phyloP scores from a whole-genome alignment of 768 basidiomycete genomes.

The Megacollybia marginata region DNA sequence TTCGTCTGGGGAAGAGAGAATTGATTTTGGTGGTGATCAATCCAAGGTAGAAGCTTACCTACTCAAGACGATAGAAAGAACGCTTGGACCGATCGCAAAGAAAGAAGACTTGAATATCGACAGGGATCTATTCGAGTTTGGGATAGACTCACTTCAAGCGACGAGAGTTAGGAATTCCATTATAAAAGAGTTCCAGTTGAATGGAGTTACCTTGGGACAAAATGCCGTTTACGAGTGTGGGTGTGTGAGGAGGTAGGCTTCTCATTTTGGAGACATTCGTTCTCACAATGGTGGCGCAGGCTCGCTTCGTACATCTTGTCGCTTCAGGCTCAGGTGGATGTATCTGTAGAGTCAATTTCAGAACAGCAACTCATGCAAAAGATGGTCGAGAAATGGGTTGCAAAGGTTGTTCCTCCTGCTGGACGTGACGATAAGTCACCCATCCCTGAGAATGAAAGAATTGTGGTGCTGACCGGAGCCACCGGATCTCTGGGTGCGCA shows the following conservation, averaged over 20 bases:
- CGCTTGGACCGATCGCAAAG: slow-evolving; percentile 23
- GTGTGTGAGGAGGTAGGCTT: slow-evolving; percentile 27
- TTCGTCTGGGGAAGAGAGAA: slow-evolving; percentile 18
- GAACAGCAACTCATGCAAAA: slow-evolving; percentile 29
- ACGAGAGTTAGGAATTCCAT: slow-evolving; percentile 41
- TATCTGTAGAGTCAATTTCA: not conserved
- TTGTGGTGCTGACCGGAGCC: slow-evolving; percentile 38
- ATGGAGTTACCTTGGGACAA: slow-evolving; percentile 22
- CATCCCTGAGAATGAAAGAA: slow-evolving; percentile 3
- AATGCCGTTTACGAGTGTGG: slow-evolving; percentile 48
- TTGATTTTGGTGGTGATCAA: slow-evolving; percentile 8
- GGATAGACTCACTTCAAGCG: slow-evolving; percentile 48
- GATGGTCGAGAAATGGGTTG: slow-evolving; percentile 36
- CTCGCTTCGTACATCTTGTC: slow-evolving; percentile 31
- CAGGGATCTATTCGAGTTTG: slow-evolving; percentile 39
- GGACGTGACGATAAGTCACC: slow-evolving; percentile 1
- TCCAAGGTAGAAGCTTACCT: slow-evolving; percentile 29
- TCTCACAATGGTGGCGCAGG: slow-evolving; percentile 9
- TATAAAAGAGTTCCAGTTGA: slow-evolving; percentile 30
- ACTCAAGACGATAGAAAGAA: slow-evolving; percentile 23
- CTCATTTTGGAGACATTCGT: too few species aligned
- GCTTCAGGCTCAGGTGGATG: slow-evolving; percentile 12
- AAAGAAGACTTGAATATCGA: slow-evolving; percentile 20
- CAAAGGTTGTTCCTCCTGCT: slow-evolving; percentile 6
- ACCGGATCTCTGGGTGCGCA: slow-evolving; percentile 51